phyloP scores from a whole-genome alignment of 2,329 filamentous ascomycete genomes.

The Pseudofabraea citricarpa region DNA sequence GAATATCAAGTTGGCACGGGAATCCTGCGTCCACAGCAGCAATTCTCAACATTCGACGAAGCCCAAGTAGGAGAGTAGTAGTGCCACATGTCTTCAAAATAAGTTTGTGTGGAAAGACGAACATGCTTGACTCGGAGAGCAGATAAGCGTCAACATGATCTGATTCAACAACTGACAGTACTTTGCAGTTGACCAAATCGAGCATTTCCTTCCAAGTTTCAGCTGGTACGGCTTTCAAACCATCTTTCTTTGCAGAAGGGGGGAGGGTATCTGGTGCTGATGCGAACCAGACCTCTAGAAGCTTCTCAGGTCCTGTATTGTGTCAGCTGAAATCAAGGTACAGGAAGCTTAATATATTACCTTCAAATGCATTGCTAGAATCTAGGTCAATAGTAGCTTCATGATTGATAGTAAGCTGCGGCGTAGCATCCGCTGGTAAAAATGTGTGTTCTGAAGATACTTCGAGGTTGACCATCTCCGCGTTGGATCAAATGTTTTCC shows the following conservation, averaged over 20 bases:
- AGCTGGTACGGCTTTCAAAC: slow-evolving; percentile 78
- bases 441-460: slow-evolving; percentile 78
- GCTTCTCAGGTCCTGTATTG: slow-evolving; percentile 77
- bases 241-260: slow-evolving; percentile 63
- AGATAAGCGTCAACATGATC: slow-evolving; percentile 95
- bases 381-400: slow-evolving; percentile 90
- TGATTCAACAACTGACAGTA: slow-evolving; percentile 88
- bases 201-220: slow-evolving; percentile 96
- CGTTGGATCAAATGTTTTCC: slow-evolving; percentile 6
- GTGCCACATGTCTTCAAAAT: slow-evolving; percentile 98
- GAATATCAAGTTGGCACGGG: slow-evolving; percentile 67
- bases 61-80: slow-evolving; percentile 83
- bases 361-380: slow-evolving; percentile 95
- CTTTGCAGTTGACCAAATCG: slow-evolving; percentile 97
- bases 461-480: slow-evolving; percentile 80
- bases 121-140: slow-evolving; percentile 99
- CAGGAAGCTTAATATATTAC: slow-evolving; percentile 37
- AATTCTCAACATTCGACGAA: slow-evolving; percentile 89
- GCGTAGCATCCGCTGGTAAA: slow-evolving; percentile 77
- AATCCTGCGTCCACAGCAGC: slow-evolving; percentile 87
- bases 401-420: slow-evolving; percentile 93
- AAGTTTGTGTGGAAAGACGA: slow-evolving; percentile 98
- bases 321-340: slow-evolving; percentile 20
- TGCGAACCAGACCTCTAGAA: slow-evolving; percentile 97
- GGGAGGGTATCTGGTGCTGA: slow-evolving; percentile 72